Base-by-base conservation (phyloP, 2,329 filamentous ascomycete genomes). In the Aspergillus aculeatus region DNA sequence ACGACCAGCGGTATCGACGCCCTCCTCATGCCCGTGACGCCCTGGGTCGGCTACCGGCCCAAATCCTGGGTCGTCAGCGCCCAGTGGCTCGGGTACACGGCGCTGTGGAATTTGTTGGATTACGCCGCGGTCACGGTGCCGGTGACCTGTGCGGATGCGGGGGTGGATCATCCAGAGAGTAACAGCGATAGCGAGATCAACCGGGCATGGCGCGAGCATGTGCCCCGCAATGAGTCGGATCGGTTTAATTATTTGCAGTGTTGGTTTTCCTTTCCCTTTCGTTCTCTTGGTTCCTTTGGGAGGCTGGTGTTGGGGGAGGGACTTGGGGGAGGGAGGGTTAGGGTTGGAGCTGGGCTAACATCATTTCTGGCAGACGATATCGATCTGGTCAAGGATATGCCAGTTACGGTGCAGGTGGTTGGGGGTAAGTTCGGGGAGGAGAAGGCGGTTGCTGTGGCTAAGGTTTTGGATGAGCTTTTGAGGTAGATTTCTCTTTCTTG, bases 201-300 rank as follows among this genome's bases (percentile, higher is more conserved):
- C 54, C 64, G 44, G 70, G 63, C 0, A 3, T 80, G 78, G 61
- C 49, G 66, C 60, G 62, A 14, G 54, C 68, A 64, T 71, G 59
- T 57, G 66, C 68, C 75, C 0, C 68, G 79, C 56, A 83, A 80
- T 65, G 77, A 78, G 24, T 70, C 80, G 29, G 83, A 86, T 65
- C 69, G 68, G 58, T 79, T 79, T 29, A 81, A 83, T 67, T 71
- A 78, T 63, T 70, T 76, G 16, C 67, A 69, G 44, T 68, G 66
- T 67, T 57, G 48, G 66, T 56, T 23, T 38, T 32, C 5, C 31
- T 12, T 50, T n/a, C 7, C 7, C 26, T 32, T 26, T 54, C 16
- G 2, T 47, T 19, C 59, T 58, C 64, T 32, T 56, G 35, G 57
- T 47, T 51, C 21, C 23, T 31, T 50, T 24, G 21, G 21, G 47